Base-by-base conservation (phyloP, 1,139 yeast genomes). In the Lodderomyces metapsilosis region DNA sequence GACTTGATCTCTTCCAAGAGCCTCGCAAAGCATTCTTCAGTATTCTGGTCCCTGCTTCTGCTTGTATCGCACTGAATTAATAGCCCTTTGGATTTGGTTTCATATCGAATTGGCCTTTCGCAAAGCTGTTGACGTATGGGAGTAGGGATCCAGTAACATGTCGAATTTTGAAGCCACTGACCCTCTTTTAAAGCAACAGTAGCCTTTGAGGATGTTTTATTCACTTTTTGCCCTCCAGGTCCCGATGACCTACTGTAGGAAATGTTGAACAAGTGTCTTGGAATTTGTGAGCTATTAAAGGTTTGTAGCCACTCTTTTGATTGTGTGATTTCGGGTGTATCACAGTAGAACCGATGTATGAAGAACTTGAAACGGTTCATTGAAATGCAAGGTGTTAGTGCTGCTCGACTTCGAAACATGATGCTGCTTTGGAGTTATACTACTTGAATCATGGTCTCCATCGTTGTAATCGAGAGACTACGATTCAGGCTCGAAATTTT, bases 171-270 rank as follows among this genome's bases (percentile, higher is more conserved):
- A 8, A 73, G 64, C 80, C 91, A 78, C 34, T 68, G 61, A 1
- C 64, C 60, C 0, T 71, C 58, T 4, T 61, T 57, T 47, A 88
- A 56, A 3, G 79, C 66, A 10, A 91, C 60, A 0, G 92, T 80
- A 3, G 94, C 95, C 54, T 89, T 89, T 2, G 92, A 79, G 11
- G 82, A 81, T 0, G 88, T 78, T 48, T 88, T 91, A 59, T 91
- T 91, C 12, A 91, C 97, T 56, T 91, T 87, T 53, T 91, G 98
- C 0, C 98, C 98, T 0, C 98, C 98, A 0, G 96, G 91, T 0
- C 98, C 98, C 10, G 95, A 84, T 0, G 95, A 77, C 46, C 95
- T 65, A 40, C 88, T 79, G 59, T 69, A 89, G 0, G 79, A 59
- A 2, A 82, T 62, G 1, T 66, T 63, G 53, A 86, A 86, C 16